These are phyloP conservation scores for Tetrapisispora fleetii DNA, from an alignment of 805 yeast species.

Conservation along the genomic window DNA sequence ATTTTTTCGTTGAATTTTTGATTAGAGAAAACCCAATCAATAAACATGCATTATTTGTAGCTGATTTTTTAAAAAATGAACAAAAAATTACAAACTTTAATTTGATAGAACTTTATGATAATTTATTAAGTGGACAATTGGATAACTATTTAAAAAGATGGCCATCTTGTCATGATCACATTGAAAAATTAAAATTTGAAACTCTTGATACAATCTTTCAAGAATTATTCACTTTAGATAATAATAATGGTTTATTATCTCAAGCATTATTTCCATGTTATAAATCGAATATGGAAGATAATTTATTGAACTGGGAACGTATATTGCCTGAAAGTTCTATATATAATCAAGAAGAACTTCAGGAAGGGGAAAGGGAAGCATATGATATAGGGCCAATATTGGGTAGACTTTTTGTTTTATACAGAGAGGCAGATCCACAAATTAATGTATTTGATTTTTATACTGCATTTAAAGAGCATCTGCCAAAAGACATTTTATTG, in stretches of 20 bases:
- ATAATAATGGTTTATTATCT: conserved; percentile 23
- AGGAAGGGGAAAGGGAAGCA: conserved; percentile 22
- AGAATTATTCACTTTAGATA: conserved; percentile 27
- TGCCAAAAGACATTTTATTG: conserved; percentile 29
- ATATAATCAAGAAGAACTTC: background rate
- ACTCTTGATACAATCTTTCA: conserved; percentile 27
- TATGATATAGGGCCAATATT: conserved; percentile 41
- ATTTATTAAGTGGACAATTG: conserved; percentile 18
- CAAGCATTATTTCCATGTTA: conserved; percentile 26
- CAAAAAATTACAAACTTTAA: conserved; percentile 21
- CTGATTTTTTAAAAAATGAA: conserved; percentile 17
- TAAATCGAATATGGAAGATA: conserved; percentile 25
- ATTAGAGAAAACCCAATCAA: conserved; percentile 29
- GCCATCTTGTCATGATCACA: conserved; percentile 17
- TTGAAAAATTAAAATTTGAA: conserved; percentile 19
- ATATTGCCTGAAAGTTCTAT: conserved; percentile 10
- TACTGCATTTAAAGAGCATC: conserved; percentile 45
- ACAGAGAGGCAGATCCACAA: conserved; percentile 67
- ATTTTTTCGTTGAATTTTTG: conserved; percentile 26
- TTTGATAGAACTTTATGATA: conserved; percentile 25
- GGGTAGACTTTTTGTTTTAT: conserved; percentile 51
- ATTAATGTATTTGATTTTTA: conserved; percentile 63
- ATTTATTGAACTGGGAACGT: conserved; percentile 25
- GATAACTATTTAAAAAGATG: conserved; percentile 17
- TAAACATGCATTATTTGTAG: conserved; percentile 23